Base-by-base conservation (phyloP, 176 grass and related monocot genomes). In the Zizania latifolia region DNA sequence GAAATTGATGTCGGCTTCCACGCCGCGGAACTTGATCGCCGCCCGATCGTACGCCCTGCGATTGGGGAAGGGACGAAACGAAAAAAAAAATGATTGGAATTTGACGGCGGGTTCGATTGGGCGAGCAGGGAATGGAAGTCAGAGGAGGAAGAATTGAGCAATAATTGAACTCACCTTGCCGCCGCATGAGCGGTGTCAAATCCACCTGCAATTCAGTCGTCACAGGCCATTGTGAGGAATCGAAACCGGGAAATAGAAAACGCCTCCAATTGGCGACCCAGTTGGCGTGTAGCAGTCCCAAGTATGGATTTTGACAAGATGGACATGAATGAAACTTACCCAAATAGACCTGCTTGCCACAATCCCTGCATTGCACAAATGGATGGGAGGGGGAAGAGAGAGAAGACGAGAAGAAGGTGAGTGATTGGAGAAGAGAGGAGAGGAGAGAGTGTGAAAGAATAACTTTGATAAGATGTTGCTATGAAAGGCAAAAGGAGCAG, bases 321-420 rank as follows among this genome's bases (percentile, higher is more conserved):
- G 50, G 78, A 51, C 28, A 82, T 36, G 78, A 64, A 75, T 2
- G 66, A 61, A 76, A 61, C 71, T 92, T 98, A 98, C 94, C 94
- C 82, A 98, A 70, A 94, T 98, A 98, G 68, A 98, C 94, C 80
- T 98, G 94, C 89, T 98, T 98, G 81, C 94, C 94, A 48, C 94
- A 98, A 89, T 98, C 94, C 94, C 94, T 98, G 90, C 87, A 89
- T 83, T 88, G 81, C 80, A 45, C 80, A 84, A 71, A 50, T 77
- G 84, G 62, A 87, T 72, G 62, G 65, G 64, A 32, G 46, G 57
- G 36, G 29, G 16, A n/a, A n/a, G n/a, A n/a, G n/a, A 48, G 30
- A 79, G 43, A 70, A 37, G 59, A 69, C 59, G 14, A n/a, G 48
- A 53, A 53, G 48, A 51, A 38, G 45, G 36, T 16, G 36, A 28